Conservation (phyloP, 306 rosid genomes). For the Clitoria ternatea region DNA sequence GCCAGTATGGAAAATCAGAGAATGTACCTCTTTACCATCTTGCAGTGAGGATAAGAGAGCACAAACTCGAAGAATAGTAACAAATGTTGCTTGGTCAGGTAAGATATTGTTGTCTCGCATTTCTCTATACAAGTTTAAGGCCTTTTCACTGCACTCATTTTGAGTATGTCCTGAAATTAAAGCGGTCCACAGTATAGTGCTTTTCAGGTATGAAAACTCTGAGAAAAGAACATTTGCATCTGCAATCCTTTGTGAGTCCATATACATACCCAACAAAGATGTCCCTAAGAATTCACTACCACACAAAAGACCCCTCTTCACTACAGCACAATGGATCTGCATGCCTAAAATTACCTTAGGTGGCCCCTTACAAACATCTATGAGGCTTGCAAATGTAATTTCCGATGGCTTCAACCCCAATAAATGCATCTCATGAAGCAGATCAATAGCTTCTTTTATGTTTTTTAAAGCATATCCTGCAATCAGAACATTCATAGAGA, state of each 20-base stretch:
- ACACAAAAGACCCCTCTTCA: conserved; percentile 54
- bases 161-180: conserved; percentile 64
- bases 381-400: conserved; percentile 59
- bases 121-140: conserved; percentile 47
- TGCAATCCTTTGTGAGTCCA: conserved; percentile 45
- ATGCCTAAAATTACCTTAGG: conserved; percentile 45
- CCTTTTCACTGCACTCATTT: conserved; percentile 51
- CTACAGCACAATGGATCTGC: conserved; percentile 56
- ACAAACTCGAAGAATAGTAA: conserved; percentile 61
- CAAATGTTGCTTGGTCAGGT: conserved; percentile 87
- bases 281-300: conserved; percentile 58
- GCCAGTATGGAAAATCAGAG: conserved; percentile 64
- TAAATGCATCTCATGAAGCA: conserved; percentile 52
- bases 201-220: conserved; percentile 54
- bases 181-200: conserved; percentile 59
- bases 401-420: conserved; percentile 60
- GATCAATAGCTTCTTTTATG: conserved; percentile 46
- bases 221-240: conserved; percentile 62
- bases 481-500: conserved; percentile 66
- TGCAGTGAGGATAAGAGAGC: conserved; percentile 56
- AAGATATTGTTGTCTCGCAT: conserved; percentile 56
- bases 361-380: conserved; percentile 60
- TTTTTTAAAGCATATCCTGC: conserved; percentile 55
- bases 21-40: conserved; percentile 61
- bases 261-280: conserved; percentile 67